Conservation (phyloP, 2,329 filamentous ascomycete genomes). For the Fulvia fulva region DNA sequence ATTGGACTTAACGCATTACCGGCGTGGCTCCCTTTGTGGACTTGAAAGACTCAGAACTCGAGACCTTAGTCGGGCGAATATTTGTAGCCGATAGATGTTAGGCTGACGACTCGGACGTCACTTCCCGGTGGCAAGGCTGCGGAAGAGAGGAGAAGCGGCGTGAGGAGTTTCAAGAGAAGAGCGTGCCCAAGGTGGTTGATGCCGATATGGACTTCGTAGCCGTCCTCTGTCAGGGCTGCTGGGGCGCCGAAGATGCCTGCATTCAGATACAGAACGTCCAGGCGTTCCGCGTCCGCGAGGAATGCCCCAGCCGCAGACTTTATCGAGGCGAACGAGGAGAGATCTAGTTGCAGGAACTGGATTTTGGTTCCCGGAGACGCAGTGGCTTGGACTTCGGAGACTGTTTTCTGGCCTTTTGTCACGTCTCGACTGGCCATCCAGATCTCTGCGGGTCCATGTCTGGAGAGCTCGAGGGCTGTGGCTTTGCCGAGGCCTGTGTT, state of each 20-base stretch:
- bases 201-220: conserved; percentile 50
- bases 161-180: conserved; percentile 35
- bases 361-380: conserved; percentile 32
- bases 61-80: conserved; percentile 15
- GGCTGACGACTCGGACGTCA: conserved; percentile 21
- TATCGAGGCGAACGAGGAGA: conserved; percentile 41
- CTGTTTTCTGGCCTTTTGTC: background rate
- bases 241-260: conserved; percentile 42
- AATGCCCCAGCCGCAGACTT: conserved; percentile 38
- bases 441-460: background rate
- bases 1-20: conserved; percentile 42
- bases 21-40: background rate
- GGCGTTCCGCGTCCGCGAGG: conserved; percentile 33
- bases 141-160: conserved; percentile 40
- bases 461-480: background rate
- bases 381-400: background rate
- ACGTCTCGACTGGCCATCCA: conserved; percentile 1
- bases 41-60: conserved; percentile 27
- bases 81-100: conserved; percentile 3
- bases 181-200: conserved; percentile 53
- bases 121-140: conserved; percentile 43
- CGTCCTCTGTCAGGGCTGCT: conserved; percentile 40
- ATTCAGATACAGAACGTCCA: conserved; percentile 48
- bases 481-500: too few relatives aligned
- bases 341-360: conserved; percentile 40